Percentiles rank a stretch among this genome's conserved stretches.
Evolutionary conservation across 2,329 filamentous ascomycete species (phyloP).

Genomic region (Emydomyces testavorans): DNA sequence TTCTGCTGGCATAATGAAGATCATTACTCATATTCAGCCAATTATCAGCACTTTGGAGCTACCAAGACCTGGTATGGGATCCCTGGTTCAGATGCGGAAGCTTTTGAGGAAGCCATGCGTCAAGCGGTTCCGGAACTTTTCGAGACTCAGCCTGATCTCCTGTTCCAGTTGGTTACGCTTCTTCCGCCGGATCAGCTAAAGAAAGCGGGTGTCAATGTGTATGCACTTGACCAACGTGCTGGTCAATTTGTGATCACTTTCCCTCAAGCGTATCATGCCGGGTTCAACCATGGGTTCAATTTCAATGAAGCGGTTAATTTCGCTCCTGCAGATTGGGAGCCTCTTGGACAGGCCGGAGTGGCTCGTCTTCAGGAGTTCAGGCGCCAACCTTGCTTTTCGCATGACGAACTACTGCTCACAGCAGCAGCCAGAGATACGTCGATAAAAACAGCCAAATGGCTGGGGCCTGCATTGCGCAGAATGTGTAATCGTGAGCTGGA

Average conservation of each 20-base stretch:
- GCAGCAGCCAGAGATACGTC: slow-evolving; percentile 68
- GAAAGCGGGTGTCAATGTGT: slow-evolving; percentile 86
- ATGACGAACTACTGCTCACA: slow-evolving; percentile 87
- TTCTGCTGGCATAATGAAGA: slow-evolving; percentile 99
- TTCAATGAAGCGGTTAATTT: slow-evolving; percentile 99
- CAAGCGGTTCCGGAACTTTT: slow-evolving; percentile 93
- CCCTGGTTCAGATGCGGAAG: slow-evolving; percentile 81
- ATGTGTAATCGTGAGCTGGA: slow-evolving; percentile 62
- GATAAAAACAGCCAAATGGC: slow-evolving; percentile 90
- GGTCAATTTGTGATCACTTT: slow-evolving; percentile 96
- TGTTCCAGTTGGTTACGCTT: slow-evolving; percentile 95
- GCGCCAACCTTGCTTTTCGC: slow-evolving; percentile 89
- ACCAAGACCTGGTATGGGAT: slow-evolving; percentile 99
- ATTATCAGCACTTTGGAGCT: slow-evolving; percentile 95
- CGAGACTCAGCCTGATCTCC: slow-evolving; percentile 86
- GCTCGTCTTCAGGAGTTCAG: slow-evolving; percentile 77
- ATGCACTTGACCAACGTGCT: slow-evolving; percentile 87
- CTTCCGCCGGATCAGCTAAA: slow-evolving; percentile 84
- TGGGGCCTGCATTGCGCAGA: slow-evolving; percentile 72
- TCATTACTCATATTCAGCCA: slow-evolving; percentile 93
- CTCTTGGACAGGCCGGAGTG: slow-evolving; percentile 75
- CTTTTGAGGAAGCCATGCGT: slow-evolving; percentile 90
- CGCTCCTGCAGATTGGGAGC: slow-evolving; percentile 89
- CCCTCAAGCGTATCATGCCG: slow-evolving; percentile 91
- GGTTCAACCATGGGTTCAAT: slow-evolving; percentile 98